Evolutionary conservation across 176 grass and related monocot species (phyloP).

Genomic region (Oryza rufipogon): DNA sequence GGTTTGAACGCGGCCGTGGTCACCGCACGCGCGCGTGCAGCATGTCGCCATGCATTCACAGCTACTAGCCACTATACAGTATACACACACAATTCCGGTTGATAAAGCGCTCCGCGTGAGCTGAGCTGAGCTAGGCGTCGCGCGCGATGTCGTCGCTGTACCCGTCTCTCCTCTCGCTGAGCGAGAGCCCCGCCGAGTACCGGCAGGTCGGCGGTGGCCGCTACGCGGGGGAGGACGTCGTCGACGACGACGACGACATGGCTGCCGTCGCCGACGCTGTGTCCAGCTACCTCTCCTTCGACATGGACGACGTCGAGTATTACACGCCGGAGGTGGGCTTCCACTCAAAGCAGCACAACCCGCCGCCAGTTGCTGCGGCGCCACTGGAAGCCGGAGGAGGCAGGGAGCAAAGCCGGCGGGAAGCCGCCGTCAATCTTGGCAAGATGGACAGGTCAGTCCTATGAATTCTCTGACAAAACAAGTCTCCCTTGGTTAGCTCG

Average conservation of each 20-base stretch:
- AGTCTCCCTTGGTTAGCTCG: not conserved
- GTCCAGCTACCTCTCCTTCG: slow-evolving; percentile 43
- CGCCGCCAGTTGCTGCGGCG: not conserved
- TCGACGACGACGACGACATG: not conserved
- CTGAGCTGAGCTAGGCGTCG: too few relatives aligned
- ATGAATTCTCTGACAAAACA: not conserved
- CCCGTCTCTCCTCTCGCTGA: slow-evolving; percentile 18
- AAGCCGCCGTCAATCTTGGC: not conserved
- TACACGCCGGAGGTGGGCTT: not conserved
- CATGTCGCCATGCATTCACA: not conserved
- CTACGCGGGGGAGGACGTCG: not conserved
- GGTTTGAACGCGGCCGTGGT: not conserved
- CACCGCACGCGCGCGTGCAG: not conserved
- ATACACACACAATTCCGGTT: not conserved
- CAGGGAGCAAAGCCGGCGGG: not conserved
- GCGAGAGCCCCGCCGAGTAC: not conserved
- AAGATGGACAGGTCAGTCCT: not conserved
- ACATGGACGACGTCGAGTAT: slow-evolving; percentile 3
- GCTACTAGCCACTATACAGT: not conserved
- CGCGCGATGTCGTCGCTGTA: slow-evolving; percentile 37
- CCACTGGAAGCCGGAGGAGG: not conserved
- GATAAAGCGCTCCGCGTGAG: not conserved
- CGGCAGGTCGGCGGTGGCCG: not conserved
- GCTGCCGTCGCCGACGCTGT: not conserved
- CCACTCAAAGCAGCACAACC: not conserved